Percentiles rank a stretch among this genome's conserved stretches.
These are phyloP conservation scores for Lagenidium giganteum DNA, from an alignment of 352 stramenopile genomes.

Conservation along the genomic window DNA sequence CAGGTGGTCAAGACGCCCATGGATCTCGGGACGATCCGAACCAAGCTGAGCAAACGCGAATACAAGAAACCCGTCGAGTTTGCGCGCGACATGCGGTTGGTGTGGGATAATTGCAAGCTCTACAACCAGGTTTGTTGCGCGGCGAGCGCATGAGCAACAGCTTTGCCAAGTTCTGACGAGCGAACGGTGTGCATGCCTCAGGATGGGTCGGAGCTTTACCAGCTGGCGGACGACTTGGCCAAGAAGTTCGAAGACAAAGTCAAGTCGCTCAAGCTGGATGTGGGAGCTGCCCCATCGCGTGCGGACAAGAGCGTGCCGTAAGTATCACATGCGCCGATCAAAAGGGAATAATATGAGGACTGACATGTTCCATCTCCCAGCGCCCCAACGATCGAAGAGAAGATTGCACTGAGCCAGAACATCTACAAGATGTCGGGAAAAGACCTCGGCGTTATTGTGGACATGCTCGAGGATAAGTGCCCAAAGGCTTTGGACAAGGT, in stretches of 20 bases:
- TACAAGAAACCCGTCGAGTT: slow-evolving; percentile 85
- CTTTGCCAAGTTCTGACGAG: neutral
- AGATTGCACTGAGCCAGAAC: slow-evolving; percentile 85
- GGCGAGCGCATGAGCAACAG: neutral
- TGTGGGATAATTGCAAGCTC: slow-evolving; percentile 85
- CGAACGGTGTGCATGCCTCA: slow-evolving; percentile 12
- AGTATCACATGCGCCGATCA: slow-evolving; percentile 5
- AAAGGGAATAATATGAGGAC: neutral
- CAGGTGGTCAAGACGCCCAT: slow-evolving; percentile 90
- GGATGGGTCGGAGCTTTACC: slow-evolving; percentile 86
- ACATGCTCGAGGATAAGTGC: slow-evolving; percentile 81
- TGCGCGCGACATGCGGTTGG: slow-evolving; percentile 77
- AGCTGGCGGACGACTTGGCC: slow-evolving; percentile 73
- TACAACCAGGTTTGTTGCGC: slow-evolving; percentile 84
- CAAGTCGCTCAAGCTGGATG: slow-evolving; percentile 79
- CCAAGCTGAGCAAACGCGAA: slow-evolving; percentile 71
- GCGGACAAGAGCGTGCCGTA: slow-evolving; percentile 70
- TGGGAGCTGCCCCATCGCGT: slow-evolving; percentile 49
- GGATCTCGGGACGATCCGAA: slow-evolving; percentile 87
- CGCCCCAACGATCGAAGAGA: slow-evolving; percentile 72
- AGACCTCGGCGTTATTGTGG: slow-evolving; percentile 69
- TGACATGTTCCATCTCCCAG: slow-evolving; percentile 18
- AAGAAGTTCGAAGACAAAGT: slow-evolving; percentile 88
- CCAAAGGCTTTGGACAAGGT: slow-evolving; percentile 83
- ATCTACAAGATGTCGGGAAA: slow-evolving; percentile 83